Conservation (phyloP, 805 yeast genomes). For the Teunomyces stri region DNA sequence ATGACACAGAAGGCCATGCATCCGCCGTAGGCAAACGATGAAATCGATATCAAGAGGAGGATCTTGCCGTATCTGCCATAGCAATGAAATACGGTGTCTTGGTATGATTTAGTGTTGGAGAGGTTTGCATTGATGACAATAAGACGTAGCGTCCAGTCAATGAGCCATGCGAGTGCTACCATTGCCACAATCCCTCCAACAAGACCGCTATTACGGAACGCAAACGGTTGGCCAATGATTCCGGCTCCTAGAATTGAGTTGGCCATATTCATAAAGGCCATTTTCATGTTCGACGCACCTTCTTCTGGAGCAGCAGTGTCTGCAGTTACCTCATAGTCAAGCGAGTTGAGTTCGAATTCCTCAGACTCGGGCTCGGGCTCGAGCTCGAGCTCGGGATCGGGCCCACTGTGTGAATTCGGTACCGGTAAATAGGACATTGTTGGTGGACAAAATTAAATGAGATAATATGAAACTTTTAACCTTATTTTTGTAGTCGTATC, state of each 20-base stretch:
- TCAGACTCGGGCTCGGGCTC: conserved; percentile 7
- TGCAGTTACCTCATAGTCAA: conserved; percentile 6
- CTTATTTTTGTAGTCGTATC: neutral
- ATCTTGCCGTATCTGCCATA: conserved; percentile 73
- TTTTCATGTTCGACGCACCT: conserved; percentile 50
- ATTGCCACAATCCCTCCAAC: conserved; percentile 67
- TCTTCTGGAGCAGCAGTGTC: conserved; percentile 9
- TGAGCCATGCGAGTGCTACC: conserved; percentile 58
- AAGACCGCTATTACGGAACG: conserved; percentile 77
- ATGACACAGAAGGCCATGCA: conserved; percentile 91
- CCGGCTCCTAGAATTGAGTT: conserved; percentile 95
- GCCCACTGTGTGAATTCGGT: conserved; percentile 1
- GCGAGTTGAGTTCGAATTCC: conserved; percentile 16
- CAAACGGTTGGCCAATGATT: conserved; percentile 90
- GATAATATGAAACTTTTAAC: neutral
- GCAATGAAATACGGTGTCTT: conserved; percentile 77
- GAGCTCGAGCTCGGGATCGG: neutral
- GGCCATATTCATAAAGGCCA: conserved; percentile 98
- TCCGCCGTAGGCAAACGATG: conserved; percentile 92
- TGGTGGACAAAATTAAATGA: neutral
- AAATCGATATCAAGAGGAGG: conserved; percentile 70
- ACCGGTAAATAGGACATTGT: conserved; percentile 1
- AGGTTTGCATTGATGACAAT: conserved; percentile 81
- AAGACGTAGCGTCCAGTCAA: conserved; percentile 83
- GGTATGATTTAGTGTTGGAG: conserved; percentile 75